Evolutionary conservation across 2,329 filamentous ascomycete genomes (phyloP), one percentile per base, ranked within the genome.

Genomic region (Endothia cerciana): DNA sequence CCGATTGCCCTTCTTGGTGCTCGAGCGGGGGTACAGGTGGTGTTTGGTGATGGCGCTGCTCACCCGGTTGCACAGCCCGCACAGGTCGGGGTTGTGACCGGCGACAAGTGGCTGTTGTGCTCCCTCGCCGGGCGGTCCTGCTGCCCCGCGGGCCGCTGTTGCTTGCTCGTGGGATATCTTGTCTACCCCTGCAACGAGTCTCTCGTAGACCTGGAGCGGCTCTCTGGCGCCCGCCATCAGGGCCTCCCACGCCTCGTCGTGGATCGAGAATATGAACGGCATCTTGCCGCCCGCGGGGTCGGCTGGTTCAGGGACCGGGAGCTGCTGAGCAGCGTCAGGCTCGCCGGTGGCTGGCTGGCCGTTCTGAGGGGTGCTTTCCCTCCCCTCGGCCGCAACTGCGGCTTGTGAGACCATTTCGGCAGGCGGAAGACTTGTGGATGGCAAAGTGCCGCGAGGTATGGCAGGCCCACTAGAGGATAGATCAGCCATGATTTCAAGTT

Each of bases 31-130:
- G 25, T 22, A 51, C 4, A 51, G 22, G 47, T 51, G 47, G n/a
- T 51, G 47, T 51, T 30, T 51, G 10, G 47, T 51, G 25, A 17
- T 28, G 22, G 13, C 10, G 47, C 47, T 30, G 47, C 47, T 51
- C 43, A 22, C 43, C 8, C 47, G 47, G 47, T 30, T 51, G 47
- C 47, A 51, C 13, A 51, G 47, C 47, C 28, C 47, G 47, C 47
- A 51, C 4, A 30, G 4, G 3, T 17, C 22, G 22, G 47, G 8
- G 3, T 30, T 8, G 25, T 4, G n/a, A n/a, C n/a, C n/a, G n/a
- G n/a, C 10, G 22, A 15, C 22, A 15, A 10, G 3, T 4, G 22
- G 13, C 11, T 4, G 22, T 1, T 11, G 8, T 2, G 47, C n/a
- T 17, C 10, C 17, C 47, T 30, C 22, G 22, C 4, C n/a, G 22